Evolutionary conservation across 2,329 filamentous ascomycete genomes (phyloP), one percentile per base, ranked within the genome.

Genomic region (Penicillium expansum): DNA sequence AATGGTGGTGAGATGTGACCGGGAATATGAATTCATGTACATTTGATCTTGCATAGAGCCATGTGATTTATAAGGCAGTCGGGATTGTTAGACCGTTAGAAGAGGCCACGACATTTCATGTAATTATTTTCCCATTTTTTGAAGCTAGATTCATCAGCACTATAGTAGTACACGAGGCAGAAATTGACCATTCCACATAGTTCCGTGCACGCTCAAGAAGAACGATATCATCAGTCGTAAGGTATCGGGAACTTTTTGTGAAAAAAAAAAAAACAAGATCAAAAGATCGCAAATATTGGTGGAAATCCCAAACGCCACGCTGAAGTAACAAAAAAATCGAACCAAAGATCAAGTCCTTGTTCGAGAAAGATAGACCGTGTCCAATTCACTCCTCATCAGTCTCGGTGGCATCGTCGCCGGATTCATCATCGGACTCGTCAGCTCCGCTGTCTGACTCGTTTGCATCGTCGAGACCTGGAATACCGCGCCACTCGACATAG

Each of bases 401-500:
- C 37, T 68, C 75, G 0, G 77, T 78, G 22, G 75, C 75, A 16
- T 73, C 74, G 33, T 77, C 76, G 4, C 75, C 69, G 11, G 69
- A 70, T 10, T 63, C 67, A n/a, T 74, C 74, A 55, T 67, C 68
- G 58, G 73, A 71, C 37, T 70, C 66, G 14, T 74, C 73, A 8
- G 57, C 69, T 20, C 68, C 73, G 50, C 71, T 73, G 55, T 75
- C 72, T 4, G 69, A 72, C n/a, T 85, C 83, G n/a, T 80, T 76
- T 1, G 77, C 82, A 24, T 81, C 81, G 57, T 87, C 82, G 11
- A 92, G 75, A 0, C 89, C 90, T 0, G 86, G 86, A 35, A 95
- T 84, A 5, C 86, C 83, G 61, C 85, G 84, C 90, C 91, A 97
- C 49, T 87, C 81, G 30, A 93, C 82, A 69, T 96, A 97, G 69